phyloP scores from a whole-genome alignment of 371 early-diverging fungal genomes.

The Capillidium heterosporum region DNA sequence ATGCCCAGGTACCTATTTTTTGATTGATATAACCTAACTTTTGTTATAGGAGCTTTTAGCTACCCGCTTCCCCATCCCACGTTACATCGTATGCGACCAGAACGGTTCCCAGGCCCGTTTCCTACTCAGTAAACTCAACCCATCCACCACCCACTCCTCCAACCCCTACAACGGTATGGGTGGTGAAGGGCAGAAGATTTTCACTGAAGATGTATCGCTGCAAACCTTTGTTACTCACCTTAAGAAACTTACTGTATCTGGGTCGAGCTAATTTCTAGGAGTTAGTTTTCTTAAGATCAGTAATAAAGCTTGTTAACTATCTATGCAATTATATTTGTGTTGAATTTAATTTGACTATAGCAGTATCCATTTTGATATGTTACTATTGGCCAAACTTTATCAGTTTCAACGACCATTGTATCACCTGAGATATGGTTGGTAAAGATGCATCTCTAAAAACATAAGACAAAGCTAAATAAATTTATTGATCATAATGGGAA shows the following conservation, averaged over 20 bases:
- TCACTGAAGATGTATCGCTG: slow-evolving; percentile 95
- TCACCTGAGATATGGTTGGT: no score
- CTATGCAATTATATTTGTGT: no score
- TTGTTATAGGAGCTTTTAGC: slow-evolving; percentile 55
- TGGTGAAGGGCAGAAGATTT: slow-evolving; percentile 59
- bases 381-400: no score
- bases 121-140: slow-evolving; percentile 96
- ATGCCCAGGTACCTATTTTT: slow-evolving; percentile 42
- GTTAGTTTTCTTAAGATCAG: background rate
- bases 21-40: background rate
- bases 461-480: no score
- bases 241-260: slow-evolving; percentile 46
- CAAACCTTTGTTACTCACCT: slow-evolving; percentile 95
- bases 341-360: no score
- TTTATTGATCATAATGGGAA: no score
- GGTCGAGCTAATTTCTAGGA: slow-evolving; percentile 1
- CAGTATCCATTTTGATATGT: no score
- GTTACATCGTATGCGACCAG: slow-evolving; percentile 95
- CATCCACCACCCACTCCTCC: slow-evolving; percentile 86
- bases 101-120: slow-evolving; percentile 98
- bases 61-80: slow-evolving; percentile 96
- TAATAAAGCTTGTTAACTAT: no score
- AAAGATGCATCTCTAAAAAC: no score
- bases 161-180: slow-evolving; percentile 42
- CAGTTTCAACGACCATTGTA: no score